Evolutionary conservation across 441 rosid species (phyloP).

Genomic region (Pelargonium fulgidum): DNA sequence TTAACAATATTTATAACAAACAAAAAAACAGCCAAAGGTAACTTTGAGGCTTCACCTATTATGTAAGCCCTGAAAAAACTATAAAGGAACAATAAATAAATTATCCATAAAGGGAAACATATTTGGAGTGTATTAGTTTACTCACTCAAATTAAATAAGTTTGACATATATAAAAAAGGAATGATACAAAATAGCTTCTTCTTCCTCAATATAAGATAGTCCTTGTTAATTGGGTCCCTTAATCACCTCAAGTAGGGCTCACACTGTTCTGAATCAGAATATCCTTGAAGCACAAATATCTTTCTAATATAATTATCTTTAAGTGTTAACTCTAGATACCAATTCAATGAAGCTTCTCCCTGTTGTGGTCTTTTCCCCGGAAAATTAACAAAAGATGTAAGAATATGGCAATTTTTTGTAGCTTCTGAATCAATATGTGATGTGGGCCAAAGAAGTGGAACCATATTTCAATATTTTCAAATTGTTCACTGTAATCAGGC

Average conservation of each 20-base stretch:
- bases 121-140: background rate
- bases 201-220: background rate
- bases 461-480: too few species aligned
- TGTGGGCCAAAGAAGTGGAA: too few species aligned
- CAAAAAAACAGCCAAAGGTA: conserved; percentile 15
- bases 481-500: too few species aligned
- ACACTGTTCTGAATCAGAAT: background rate
- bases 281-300: background rate
- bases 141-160: background rate
- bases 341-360: background rate
- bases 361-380: background rate
- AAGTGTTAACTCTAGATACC: background rate
- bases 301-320: background rate
- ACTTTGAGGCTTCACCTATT: conserved; percentile 14
- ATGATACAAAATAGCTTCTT: too few species aligned
- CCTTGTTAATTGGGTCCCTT: background rate
- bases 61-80: background rate
- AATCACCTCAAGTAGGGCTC: background rate
- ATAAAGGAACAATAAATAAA: conserved; percentile 4
- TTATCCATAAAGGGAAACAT: background rate
- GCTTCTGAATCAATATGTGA: background rate
- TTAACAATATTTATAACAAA: conserved; percentile 7
- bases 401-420: background rate
- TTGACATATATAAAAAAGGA: too few species aligned
- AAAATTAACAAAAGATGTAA: background rate